Evolutionary conservation across 1,284 basidiomycete genomes (phyloP).

Genomic region (Meira nashicola): DNA sequence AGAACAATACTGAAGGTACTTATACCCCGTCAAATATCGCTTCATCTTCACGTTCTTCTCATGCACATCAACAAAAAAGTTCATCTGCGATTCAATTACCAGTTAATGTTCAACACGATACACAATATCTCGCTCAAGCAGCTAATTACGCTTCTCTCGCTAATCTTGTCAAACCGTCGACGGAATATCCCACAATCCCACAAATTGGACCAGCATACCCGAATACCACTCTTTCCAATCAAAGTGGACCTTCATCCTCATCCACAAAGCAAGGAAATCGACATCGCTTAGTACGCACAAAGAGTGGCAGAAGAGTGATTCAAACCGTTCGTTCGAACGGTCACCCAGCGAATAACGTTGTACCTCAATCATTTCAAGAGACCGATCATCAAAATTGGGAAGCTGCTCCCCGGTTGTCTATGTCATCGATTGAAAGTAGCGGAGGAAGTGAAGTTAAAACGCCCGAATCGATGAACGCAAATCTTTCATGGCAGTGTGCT

Average conservation of each 20-base stretch:
- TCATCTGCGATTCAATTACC: too few relatives aligned
- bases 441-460: conserved; percentile 28
- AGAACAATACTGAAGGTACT: too few relatives aligned
- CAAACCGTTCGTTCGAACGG: not conserved
- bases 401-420: conserved; percentile 28
- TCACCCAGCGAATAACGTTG: not conserved
- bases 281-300: not conserved
- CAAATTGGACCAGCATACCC: not conserved
- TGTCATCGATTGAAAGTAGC: conserved; percentile 30
- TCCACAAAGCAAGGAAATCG: not conserved
- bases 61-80: too few relatives aligned
- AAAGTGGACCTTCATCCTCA: not conserved
- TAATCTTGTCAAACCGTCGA: not conserved
- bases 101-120: too few relatives aligned
- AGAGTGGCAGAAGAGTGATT: not conserved
- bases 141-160: conserved; percentile 4
- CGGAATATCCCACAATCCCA: not conserved
- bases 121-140: not conserved
- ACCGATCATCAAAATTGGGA: not conserved
- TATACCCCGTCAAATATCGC: too few relatives aligned
- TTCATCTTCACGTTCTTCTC: too few relatives aligned
- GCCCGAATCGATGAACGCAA: conserved; percentile 23
- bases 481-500: not conserved
- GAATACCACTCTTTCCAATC: not conserved
- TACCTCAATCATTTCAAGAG: not conserved